Evolutionary conservation across 2,329 filamentous ascomycete genomes (phyloP), one percentile per base, ranked within the genome.

Genomic region (Penicillium sp.): DNA sequence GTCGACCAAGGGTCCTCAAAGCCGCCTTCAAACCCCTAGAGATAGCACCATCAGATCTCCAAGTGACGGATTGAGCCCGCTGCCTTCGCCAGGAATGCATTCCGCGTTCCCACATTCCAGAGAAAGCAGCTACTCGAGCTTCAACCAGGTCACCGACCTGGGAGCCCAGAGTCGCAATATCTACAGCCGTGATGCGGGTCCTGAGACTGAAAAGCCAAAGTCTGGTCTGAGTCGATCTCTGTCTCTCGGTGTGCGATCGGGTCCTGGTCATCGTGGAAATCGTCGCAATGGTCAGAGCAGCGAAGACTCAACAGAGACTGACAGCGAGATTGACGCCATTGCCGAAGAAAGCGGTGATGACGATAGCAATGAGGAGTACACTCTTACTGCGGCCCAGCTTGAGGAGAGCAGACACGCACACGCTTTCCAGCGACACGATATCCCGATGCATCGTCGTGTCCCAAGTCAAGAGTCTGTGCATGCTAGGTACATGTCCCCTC

Each of bases 241-340:
- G 7, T 79, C 77, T 8, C 69, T 79, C 9, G 77, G 77, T 57
- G 74, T 77, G 22, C 71, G 76, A 31, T 71, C 74, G 24, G 77
- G 77, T 1, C 77, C 77, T 42, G 77, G 77, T 27, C 77, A 79
- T 63, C 54, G 65, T 47, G 59, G 66, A 33, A 66, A 67, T 48
- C 63, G 69, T 60, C 68, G 71, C 52, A 65, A 61, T 49, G 64
- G 64, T 14, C 48, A 45, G 27, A 39, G 47, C 3, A 49, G 21
- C n/a, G 53, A 51, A 52, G 54, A 65, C 61, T 59, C 63, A 54
- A 39, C 63, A 54, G 49, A 65, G 60, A 50, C 55, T 53, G 49
- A 71, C 13, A 65, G 56, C 54, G 67, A 66, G 19, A 66, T 62
- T 14, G 64, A 60, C 31, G 63, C 67, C 3, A 70, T 73, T 35